Evolutionary conservation across 768 basidiomycete species (phyloP), one percentile per base, ranked within the genome.

Genomic region (Phanerochaete carnosa): DNA sequence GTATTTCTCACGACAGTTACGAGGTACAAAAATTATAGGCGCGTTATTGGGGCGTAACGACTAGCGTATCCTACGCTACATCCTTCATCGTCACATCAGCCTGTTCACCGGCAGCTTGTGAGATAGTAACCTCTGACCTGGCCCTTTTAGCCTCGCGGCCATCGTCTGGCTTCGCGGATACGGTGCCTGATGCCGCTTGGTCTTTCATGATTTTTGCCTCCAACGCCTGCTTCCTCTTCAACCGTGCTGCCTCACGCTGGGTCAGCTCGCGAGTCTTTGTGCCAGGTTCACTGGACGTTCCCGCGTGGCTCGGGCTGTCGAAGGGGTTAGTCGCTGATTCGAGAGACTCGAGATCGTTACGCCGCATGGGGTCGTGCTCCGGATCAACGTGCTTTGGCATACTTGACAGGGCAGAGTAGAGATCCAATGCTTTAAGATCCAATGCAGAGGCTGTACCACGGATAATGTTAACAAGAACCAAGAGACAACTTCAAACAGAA

Each of bases 321-420:
- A 35, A 45, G 4, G 39, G 60, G 19, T 61, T 67, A 3, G 37
- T 45, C 16, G 57, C 45, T 2, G 54, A 30, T 15, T 56, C 60
- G 19, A 65, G 62, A 29, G 51, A n/a, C 4, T 51, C 61, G 56
- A 55, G n/a, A 58, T 58, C 56, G 11, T 73, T 74, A 3, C 43
- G 30, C 45, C 72, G 71, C 63, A 75, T 75, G n/a, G 73, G 74
- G 54, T 79, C 78, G 56, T 78, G 76, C 39, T 80, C 79, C 3
- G 67, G 73, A 33, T 83, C 80, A 22, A 76, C 70, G 59, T 80
- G 77, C 67, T 91, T 91, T 2, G 89, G 89, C 61, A 91, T 74
- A 23, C 80, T 76, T 0, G 75, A 72, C 29, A 91, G 76, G 53
- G 79, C 76, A 1, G 76, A 72, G 66, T 92, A 92, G 2, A 91